Evolutionary conservation across 2,329 filamentous ascomycete species (phyloP).

Genomic region (Colletotrichum costaricense): DNA sequence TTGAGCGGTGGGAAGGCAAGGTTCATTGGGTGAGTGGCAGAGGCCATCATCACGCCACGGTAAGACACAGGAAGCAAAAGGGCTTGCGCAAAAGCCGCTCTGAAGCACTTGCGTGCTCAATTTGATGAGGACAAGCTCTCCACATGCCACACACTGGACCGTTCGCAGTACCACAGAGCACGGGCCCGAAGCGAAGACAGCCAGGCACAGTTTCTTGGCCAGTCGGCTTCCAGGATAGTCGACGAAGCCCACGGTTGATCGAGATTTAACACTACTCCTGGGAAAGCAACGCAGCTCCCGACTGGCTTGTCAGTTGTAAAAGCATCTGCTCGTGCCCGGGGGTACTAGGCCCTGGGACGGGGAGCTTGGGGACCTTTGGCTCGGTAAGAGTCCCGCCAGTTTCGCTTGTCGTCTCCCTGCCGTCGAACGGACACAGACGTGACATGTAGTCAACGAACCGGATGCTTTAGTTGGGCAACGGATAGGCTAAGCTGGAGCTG

Average conservation of each 20-base stretch:
- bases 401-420: constrained; percentile 4
- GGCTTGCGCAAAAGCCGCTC: constrained; percentile 22
- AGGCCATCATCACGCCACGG: constrained; percentile 26
- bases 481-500: neutral
- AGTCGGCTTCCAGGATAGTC: constrained; percentile 9
- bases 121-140: constrained; percentile 25
- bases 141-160: constrained; percentile 24
- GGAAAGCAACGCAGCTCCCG: neutral
- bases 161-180: constrained; percentile 3
- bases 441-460: neutral
- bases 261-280: constrained; percentile 1
- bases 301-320: neutral
- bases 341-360: neutral
- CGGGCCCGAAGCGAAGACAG: constrained; percentile 15
- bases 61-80: constrained; percentile 23
- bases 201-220: neutral
- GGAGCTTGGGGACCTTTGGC: constrained; percentile 6
- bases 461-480: neutral
- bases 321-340: neutral
- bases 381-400: constrained; percentile 4
- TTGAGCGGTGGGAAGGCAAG: neutral
- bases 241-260: constrained; percentile 7
- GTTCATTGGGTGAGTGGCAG: constrained; percentile 11
- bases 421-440: neutral
- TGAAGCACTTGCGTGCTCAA: constrained; percentile 5